These are phyloP conservation scores for Chlamydomonas incerta DNA, from an alignment of 139 green algal genomes.

Conservation along the genomic window DNA sequence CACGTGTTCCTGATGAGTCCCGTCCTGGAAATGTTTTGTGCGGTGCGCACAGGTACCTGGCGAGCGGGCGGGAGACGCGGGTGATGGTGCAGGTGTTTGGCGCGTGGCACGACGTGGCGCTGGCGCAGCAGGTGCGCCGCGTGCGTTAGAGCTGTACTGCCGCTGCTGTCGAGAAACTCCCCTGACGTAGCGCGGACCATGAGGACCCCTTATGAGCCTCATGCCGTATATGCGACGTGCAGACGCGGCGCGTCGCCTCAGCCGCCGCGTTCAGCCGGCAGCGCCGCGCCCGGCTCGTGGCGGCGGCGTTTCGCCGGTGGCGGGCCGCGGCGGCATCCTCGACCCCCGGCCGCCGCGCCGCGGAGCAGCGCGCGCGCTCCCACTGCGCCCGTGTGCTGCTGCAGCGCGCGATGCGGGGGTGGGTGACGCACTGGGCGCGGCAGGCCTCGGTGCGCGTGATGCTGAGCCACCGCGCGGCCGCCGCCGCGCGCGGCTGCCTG, in stretches of 20 bases:
- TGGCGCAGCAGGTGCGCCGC: slow-evolving; percentile 13
- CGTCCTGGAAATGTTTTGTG: no score
- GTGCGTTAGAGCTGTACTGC: no score
- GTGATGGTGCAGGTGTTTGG: neutral
- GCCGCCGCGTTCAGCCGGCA: neutral
- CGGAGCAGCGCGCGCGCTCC: neutral
- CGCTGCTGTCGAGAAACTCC: no score
- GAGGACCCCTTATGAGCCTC: no score
- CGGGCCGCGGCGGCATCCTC: neutral
- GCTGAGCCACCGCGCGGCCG: neutral
- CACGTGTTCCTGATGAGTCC: no score
- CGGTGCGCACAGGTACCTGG: neutral
- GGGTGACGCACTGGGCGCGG: slow-evolving; percentile 21
- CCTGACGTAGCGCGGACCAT: no score
- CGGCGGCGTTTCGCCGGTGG: neutral
- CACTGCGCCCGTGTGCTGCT: neutral
- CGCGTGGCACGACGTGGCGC: neutral
- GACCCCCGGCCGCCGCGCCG: no score
- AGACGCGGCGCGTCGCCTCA: neutral
- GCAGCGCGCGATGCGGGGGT: neutral
- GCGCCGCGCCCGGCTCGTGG: neutral
- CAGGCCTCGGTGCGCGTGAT: slow-evolving; percentile 19
- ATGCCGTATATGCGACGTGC: no score
- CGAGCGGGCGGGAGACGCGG: neutral
- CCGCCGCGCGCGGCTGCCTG: neutral